Conservation (phyloP, 1,139 yeast genomes). For the Groenewaldozyma auringiensis region DNA sequence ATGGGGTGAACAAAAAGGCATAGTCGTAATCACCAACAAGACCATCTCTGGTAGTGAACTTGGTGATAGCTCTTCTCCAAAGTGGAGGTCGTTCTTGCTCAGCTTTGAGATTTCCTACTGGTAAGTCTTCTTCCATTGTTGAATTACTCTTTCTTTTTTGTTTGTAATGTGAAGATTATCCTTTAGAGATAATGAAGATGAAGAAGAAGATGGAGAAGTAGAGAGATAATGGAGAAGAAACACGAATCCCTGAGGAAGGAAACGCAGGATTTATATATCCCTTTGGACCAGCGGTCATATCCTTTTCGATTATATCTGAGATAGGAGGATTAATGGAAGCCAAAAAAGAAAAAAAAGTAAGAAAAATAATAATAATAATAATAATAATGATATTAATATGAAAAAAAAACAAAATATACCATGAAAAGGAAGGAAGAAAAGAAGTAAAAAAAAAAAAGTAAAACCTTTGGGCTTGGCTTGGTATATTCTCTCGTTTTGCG, state of each 20-base stretch:
- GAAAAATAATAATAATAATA: no score
- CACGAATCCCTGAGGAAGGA: no score
- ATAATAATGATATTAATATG: background rate
- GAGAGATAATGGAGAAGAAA: no score
- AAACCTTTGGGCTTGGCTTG: no score
- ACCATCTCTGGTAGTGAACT: constrained; percentile 55
- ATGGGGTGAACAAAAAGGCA: constrained; percentile 66
- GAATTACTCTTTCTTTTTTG: no score
- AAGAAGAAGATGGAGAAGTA: background rate
- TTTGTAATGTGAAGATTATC: no score
- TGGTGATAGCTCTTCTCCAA: constrained; percentile 11
- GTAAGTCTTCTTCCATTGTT: constrained; percentile 3
- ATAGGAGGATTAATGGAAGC: no score
- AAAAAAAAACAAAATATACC: background rate
- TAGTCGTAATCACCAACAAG: constrained; percentile 79
- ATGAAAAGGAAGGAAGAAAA: background rate
- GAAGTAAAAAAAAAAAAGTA: background rate
- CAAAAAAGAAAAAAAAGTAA: no score
- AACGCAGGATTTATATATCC: no score
- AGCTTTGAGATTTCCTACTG: constrained; percentile 4
- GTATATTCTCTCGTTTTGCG: no score
- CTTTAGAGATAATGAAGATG: background rate
- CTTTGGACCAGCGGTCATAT: no score
- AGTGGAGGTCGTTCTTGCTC: background rate
- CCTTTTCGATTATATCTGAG: no score